Base-by-base conservation (phyloP, 371 early-diverging fungal species). In the Chytridium lagenaria region DNA sequence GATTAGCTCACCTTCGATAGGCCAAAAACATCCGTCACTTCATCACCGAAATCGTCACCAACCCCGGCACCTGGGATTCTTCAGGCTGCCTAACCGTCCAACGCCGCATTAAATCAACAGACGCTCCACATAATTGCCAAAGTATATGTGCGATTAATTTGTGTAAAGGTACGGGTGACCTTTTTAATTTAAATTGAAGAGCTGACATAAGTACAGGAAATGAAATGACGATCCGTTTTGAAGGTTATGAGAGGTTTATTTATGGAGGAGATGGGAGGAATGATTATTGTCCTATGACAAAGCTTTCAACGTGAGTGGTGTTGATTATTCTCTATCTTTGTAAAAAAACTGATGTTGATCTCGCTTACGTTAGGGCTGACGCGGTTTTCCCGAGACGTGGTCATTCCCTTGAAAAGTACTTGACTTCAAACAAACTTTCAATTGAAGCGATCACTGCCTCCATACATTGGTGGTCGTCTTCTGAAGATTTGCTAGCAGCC, bases 101-200 rank as follows among this genome's bases (percentile, higher is more conserved):
- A 1, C 82, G 93, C 22, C 80, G 83, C 28, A 82, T 86, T 28
- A 74, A 78, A 12, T 73, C 83, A 12, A 77, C 82, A 26, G 83
- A 76, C 3, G 88, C 84, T 19, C 61, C 61, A 36, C 93, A 92
- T 69, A 75, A 82, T 22, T 94, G 93, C 75, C 71, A 81, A 7
- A 84, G 87, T 49, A 78, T 86, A 34, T 94, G 94, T 68, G 80
- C 88, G 1, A 77, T 85, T 23, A 94, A 94, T 71, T 81, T 94
- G 22, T 94, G 94, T 75, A 93, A 94, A 80, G 93, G 90, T 78
- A 59, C 22, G 23, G 2, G 7, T 23, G 5, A 26, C 57, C 57
- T 7, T 57, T 57, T 57, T 23, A 12, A 10, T 57, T 10, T 57
- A 26, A n/a, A 7, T 5, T 23, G 5, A 57, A 30, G 26, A 23